Evolutionary conservation across 805 yeast species (phyloP).

Genomic region (Candida lessepsii): DNA sequence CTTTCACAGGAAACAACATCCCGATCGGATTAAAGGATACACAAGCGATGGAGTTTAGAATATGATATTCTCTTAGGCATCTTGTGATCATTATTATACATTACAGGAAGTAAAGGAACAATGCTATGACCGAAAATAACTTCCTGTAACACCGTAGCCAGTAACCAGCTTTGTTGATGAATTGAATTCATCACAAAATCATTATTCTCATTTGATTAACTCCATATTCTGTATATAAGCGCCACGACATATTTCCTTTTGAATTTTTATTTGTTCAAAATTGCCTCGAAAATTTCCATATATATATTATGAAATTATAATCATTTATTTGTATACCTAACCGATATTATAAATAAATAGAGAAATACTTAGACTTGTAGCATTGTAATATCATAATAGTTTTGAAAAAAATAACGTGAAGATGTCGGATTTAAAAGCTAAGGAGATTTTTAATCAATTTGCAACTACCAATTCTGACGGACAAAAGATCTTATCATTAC

Average conservation of each 20-base stretch:
- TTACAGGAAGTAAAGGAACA: too few relatives aligned
- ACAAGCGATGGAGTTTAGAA: slow-evolving; percentile 1
- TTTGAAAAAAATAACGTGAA: background rate
- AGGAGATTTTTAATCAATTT: slow-evolving; percentile 40
- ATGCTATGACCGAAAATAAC: too few relatives aligned
- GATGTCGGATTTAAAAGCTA: slow-evolving; percentile 23
- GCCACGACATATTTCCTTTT: slow-evolving; percentile 6
- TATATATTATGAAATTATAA: slow-evolving; percentile 7
- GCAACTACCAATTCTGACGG: slow-evolving; percentile 25
- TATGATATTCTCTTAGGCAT: too few relatives aligned
- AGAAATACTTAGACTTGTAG: too few relatives aligned
- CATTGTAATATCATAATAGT: too few relatives aligned
- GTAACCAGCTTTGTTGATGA: too few relatives aligned
- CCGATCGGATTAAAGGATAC: slow-evolving; percentile 1
- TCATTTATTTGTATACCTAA: background rate
- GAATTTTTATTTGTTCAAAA: slow-evolving; percentile 5
- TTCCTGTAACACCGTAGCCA: too few relatives aligned
- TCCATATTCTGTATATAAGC: slow-evolving; percentile 3
- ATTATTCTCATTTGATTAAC: background rate
- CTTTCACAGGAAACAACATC: slow-evolving; percentile 5
- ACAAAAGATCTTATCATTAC: slow-evolving; percentile 30
- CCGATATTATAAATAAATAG: too few relatives aligned
- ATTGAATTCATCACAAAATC: too few relatives aligned
- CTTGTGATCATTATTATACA: too few relatives aligned
- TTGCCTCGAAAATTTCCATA: slow-evolving; percentile 7